Percentiles rank a stretch among this genome's conserved stretches.
These are phyloP conservation scores for Claviceps digitariae DNA, from an alignment of 2,329 filamentous ascomycete species.

Conservation along the genomic window DNA sequence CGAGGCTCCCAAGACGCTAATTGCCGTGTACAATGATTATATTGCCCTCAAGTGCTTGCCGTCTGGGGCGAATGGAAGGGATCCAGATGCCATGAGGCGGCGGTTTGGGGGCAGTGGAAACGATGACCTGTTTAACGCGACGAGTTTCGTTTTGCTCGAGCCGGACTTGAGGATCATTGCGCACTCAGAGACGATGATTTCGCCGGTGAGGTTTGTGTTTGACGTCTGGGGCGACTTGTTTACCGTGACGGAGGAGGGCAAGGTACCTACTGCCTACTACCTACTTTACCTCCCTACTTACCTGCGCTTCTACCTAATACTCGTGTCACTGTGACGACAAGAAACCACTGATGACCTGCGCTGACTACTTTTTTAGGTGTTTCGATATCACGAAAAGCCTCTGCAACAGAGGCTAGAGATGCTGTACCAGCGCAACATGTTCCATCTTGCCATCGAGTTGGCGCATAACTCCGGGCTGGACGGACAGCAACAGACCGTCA, in stretches of 20 bases:
- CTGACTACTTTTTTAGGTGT: slow-evolving; percentile 49
- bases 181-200: slow-evolving; percentile 73
- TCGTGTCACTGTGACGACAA: not conserved
- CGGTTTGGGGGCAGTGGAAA: slow-evolving; percentile 57
- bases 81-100: slow-evolving; percentile 49
- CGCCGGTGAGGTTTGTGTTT: slow-evolving; percentile 67
- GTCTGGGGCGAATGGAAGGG: slow-evolving; percentile 34
- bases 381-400: slow-evolving; percentile 79
- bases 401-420: slow-evolving; percentile 87
- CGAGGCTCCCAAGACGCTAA: slow-evolving; percentile 75
- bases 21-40: slow-evolving; percentile 72
- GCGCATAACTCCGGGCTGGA: slow-evolving; percentile 82
- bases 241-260: slow-evolving; percentile 81
- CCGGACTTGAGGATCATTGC: slow-evolving; percentile 81
- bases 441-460: slow-evolving; percentile 79
- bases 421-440: slow-evolving; percentile 86
- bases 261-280: no score
- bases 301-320: not conserved
- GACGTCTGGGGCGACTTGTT: slow-evolving; percentile 86
- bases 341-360: not conserved
- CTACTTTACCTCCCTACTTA: not conserved
- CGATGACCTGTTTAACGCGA: slow-evolving; percentile 73
- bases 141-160: slow-evolving; percentile 83
- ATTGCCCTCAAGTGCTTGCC: slow-evolving; percentile 75
- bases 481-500: slow-evolving; percentile 69